Conservation (phyloP, 202 grass and related monocot species). For the Zizania palustris region DNA sequence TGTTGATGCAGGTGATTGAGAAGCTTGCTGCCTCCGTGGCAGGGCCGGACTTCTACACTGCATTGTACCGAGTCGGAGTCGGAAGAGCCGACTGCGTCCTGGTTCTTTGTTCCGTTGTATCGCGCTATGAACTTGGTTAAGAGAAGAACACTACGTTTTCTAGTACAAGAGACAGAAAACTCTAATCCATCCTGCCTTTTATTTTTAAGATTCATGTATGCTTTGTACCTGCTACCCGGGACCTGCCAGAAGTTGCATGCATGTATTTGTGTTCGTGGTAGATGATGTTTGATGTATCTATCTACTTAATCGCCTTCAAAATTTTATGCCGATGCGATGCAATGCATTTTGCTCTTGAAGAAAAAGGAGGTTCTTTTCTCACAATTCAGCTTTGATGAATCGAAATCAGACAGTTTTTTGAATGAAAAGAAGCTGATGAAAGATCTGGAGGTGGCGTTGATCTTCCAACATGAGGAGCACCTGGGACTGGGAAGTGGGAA, state of each 20-base stretch:
- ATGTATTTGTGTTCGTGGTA: neutral
- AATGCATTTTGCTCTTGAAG: neutral
- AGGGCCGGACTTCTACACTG: neutral
- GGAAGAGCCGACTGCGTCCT: neutral
- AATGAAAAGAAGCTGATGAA: neutral
- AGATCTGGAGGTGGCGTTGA: neutral
- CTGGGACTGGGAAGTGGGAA: neutral
- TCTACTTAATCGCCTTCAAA: neutral
- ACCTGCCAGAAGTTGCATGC: neutral
- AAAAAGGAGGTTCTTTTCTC: neutral
- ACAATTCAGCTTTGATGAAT: neutral
- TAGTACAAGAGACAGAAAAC: conserved; percentile 18
- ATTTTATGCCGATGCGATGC: neutral
- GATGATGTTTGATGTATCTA: conserved; percentile 25
- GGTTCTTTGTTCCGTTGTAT: conserved; percentile 24
- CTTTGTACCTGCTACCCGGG: conserved; percentile 10
- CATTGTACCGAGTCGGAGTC: neutral
- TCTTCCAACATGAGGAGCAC: neutral
- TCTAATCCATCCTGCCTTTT: neutral
- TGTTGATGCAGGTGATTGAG: conserved; percentile 50
- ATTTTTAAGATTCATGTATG: conserved; percentile 18
- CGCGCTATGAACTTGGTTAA: conserved; percentile 28
- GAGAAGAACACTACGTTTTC: conserved; percentile 3
- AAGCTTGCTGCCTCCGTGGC: neutral
- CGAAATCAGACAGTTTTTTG: neutral